phyloP scores from a whole-genome alignment of 1,284 basidiomycete genomes.

The Boletus sp. region DNA sequence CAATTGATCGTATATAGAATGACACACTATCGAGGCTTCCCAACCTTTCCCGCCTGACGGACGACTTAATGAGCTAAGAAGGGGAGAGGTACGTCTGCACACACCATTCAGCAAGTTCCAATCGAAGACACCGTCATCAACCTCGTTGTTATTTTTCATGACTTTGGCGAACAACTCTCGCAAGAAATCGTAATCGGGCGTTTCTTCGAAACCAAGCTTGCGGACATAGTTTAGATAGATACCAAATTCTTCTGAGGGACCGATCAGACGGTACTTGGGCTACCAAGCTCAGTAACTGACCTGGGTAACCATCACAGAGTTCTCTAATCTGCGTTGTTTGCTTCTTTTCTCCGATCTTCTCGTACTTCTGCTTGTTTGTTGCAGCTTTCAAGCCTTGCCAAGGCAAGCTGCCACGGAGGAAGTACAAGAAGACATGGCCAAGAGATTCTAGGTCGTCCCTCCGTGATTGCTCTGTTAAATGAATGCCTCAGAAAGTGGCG shows the following conservation, averaged over 20 bases:
- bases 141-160: conserved; percentile 82
- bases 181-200: conserved; percentile 96
- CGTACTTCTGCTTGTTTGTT: conserved; percentile 99
- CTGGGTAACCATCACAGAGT: conserved; percentile 94
- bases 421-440: conserved; percentile 99
- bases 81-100: conserved; percentile 35
- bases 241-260: conserved; percentile 76
- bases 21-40: conserved; percentile 77
- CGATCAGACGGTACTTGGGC: conserved; percentile 89
- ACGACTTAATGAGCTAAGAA: conserved; percentile 9
- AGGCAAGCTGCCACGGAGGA: conserved; percentile 87
- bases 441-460: conserved; percentile 92
- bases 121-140: conserved; percentile 92
- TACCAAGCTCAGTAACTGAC: conserved; percentile 49
- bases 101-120: conserved; percentile 94
- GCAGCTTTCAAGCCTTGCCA: conserved; percentile 96
- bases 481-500: conserved; percentile 1
- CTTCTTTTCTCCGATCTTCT: conserved; percentile 98
- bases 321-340: conserved; percentile 92
- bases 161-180: conserved; percentile 93
- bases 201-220: conserved; percentile 93
- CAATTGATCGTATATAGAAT: conserved; percentile 3
- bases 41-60: conserved; percentile 83
- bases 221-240: conserved; percentile 98
- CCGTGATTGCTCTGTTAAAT: conserved; percentile 62